Evolutionary conservation across 192 early-diverging fungal species (phyloP).

Genomic region (Linnemannia exigua): DNA sequence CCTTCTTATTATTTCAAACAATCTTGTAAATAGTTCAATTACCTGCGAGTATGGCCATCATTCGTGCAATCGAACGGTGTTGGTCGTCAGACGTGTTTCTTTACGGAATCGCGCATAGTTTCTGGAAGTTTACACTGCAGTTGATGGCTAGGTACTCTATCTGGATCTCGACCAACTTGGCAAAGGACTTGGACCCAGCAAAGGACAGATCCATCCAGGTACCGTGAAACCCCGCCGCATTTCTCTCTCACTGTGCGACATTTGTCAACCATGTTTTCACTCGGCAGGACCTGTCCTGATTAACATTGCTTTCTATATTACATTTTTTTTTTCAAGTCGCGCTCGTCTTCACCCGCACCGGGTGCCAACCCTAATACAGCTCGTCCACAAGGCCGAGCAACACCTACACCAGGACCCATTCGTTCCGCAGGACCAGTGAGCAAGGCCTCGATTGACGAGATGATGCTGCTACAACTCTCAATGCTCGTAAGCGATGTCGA

Average conservation of each 20-base stretch:
- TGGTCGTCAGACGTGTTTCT: slow-evolving; percentile 74
- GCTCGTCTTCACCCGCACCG: slow-evolving; percentile 37
- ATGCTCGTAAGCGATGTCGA: slow-evolving; percentile 61
- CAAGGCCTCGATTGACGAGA: slow-evolving; percentile 32
- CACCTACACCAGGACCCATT: slow-evolving; percentile 21
- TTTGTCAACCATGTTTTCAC: too few relatives aligned
- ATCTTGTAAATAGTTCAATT: slow-evolving; percentile 34
- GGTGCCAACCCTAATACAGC: slow-evolving; percentile 14
- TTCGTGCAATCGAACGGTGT: slow-evolving; percentile 67
- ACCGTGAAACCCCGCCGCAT: not conserved
- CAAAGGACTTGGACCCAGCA: slow-evolving; percentile 19
- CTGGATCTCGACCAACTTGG: slow-evolving; percentile 32
- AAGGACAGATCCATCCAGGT: slow-evolving; percentile 25
- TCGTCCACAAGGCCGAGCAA: slow-evolving; percentile 19
- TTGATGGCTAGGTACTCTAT: slow-evolving; percentile 47
- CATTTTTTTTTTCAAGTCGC: slow-evolving; percentile 15
- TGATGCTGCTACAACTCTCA: slow-evolving; percentile 54
- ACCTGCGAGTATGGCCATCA: slow-evolving; percentile 60
- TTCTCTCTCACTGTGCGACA: not conserved
- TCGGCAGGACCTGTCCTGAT: not conserved
- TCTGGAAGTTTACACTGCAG: slow-evolving; percentile 77
- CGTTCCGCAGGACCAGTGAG: slow-evolving; percentile 14
- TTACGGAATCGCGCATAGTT: slow-evolving; percentile 66
- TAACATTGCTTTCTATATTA: not conserved
- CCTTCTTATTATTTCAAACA: not conserved